Evolutionary conservation across 768 basidiomycete species (phyloP).

Genomic region (Mycena polygramma): DNA sequence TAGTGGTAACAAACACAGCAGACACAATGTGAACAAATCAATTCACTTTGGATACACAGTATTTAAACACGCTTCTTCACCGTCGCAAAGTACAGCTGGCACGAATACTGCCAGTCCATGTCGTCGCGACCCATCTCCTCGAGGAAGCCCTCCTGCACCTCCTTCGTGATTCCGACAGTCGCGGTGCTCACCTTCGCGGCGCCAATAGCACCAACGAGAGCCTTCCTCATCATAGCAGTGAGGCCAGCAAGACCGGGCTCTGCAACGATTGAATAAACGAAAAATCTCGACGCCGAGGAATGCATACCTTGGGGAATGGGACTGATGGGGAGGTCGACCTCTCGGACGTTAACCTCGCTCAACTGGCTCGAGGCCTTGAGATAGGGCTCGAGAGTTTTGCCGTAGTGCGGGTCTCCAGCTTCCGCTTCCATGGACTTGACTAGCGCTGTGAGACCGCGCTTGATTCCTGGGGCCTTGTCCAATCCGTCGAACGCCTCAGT

Average conservation of each 20-base stretch:
- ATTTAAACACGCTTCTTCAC: conserved; percentile 14
- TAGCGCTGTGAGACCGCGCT: conserved; percentile 16
- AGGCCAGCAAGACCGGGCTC: conserved; percentile 22
- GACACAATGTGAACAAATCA: too few relatives aligned
- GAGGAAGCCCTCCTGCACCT: conserved; percentile 24
- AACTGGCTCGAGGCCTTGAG: conserved; percentile 12
- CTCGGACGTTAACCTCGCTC: conserved; percentile 18
- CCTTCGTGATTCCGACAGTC: conserved; percentile 26
- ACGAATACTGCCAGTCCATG: conserved; percentile 27
- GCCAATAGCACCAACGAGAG: conserved; percentile 24
- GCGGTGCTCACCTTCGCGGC: conserved; percentile 15
- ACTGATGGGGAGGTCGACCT: conserved; percentile 20
- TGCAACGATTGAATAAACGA: background rate
- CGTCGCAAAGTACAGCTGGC: conserved; percentile 17
- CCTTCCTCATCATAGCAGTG: conserved; percentile 22
- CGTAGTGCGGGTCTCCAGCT: conserved; percentile 25
- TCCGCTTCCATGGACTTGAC: conserved; percentile 27
- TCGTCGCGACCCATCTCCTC: conserved; percentile 22
- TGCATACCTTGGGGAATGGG: conserved; percentile 19
- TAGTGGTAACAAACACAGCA: too few relatives aligned
- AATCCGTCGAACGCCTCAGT: conserved; percentile 9
- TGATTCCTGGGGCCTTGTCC: conserved; percentile 23
- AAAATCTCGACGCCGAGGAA: background rate
- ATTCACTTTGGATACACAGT: background rate
- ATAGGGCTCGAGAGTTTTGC: conserved; percentile 20